A percentile compares a stretch with the other conserved stretches of the same genome.
phyloP scores from a whole-genome alignment of 257 asterid genomes.

The Solanum ossicruentum region DNA sequence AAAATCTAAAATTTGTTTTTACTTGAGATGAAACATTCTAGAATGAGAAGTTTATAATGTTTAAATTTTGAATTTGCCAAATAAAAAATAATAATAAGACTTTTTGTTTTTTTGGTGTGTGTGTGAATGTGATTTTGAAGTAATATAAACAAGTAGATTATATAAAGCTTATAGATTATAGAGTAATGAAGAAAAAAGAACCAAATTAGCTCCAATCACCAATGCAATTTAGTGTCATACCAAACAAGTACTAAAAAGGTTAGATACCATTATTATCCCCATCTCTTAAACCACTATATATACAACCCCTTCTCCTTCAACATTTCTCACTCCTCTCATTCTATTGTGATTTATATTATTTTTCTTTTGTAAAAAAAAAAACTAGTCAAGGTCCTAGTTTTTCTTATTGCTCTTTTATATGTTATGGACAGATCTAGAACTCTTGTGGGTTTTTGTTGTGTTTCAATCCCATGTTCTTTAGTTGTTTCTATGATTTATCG shows the following conservation, averaged over 20 bases:
- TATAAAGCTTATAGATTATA: neutral
- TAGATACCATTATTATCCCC: conserved; percentile 21
- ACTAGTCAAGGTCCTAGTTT: neutral
- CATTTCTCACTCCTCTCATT: neutral
- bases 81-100: too few species aligned
- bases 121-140: neutral
- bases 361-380: too few species aligned
- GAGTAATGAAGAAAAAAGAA: neutral
- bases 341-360: too few species aligned
- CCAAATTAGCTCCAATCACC: neutral
- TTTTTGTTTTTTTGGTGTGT: too few species aligned
- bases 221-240: neutral
- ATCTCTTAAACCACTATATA: conserved; percentile 21
- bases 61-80: neutral
- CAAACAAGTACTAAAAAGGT: neutral
- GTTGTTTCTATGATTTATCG: neutral
- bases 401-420: neutral
- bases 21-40: neutral
- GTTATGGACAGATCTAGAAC: neutral
- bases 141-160: too few species aligned
- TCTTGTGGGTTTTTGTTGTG: neutral
- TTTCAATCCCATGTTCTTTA: rapidly evolving
- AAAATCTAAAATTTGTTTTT: neutral
- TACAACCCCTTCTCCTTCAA: neutral
- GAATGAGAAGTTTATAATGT: neutral